Percentiles rank a stretch among this genome's conserved stretches.
Evolutionary conservation across 2,329 filamentous ascomycete species (phyloP).

Genomic region (Fusarium ramigenum): DNA sequence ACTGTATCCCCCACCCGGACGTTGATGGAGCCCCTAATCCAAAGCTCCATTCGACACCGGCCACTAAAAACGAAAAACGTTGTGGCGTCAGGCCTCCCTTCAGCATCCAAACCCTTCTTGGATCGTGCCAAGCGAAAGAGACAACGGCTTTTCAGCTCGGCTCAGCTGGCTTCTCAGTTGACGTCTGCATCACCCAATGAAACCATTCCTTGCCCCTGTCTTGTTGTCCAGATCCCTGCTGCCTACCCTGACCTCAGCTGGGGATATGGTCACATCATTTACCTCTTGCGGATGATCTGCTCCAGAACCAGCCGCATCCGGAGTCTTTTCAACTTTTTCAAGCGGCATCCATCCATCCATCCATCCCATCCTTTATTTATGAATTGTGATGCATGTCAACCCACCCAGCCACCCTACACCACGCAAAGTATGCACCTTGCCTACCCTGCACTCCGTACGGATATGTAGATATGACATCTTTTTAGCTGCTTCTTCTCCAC

Average conservation of each 20-base stretch:
- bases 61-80: conserved; percentile 44
- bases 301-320: conserved; percentile 7
- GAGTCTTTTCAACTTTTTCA: conserved; percentile 1
- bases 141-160: conserved; percentile 45
- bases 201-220: conserved; percentile 17
- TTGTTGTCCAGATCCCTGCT: conserved; percentile 14
- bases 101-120: conserved; percentile 24
- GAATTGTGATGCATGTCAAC: neutral
- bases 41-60: conserved; percentile 23
- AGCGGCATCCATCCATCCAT: neutral
- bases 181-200: conserved; percentile 28
- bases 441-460: neutral
- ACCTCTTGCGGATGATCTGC: conserved; percentile 10
- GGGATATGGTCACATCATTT: conserved; percentile 26
- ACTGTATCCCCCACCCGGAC: conserved; percentile 30
- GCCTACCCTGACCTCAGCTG: conserved; percentile 32
- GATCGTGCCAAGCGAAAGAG: conserved; percentile 34
- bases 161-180: conserved; percentile 37
- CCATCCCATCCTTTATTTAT: neutral
- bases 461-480: neutral
- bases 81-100: conserved; percentile 39
- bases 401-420: neutral
- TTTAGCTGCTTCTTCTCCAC: neutral
- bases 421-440: neutral
- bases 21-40: conserved; percentile 36